These are phyloP conservation scores for Fusarium graminum DNA, from an alignment of 2,329 filamentous ascomycete genomes.

Conservation along the genomic window DNA sequence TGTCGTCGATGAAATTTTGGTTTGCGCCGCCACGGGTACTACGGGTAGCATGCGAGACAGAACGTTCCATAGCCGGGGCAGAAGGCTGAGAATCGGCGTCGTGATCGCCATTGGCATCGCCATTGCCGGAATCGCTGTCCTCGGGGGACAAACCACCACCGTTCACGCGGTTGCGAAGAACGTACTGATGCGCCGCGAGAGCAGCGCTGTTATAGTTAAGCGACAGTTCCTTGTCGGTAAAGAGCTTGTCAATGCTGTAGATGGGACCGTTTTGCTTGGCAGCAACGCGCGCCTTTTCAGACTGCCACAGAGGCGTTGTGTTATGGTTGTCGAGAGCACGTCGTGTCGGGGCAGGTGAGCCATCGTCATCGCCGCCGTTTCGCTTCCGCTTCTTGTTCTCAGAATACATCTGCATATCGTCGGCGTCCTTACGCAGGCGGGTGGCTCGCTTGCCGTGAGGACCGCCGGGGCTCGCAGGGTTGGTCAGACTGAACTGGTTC, in stretches of 20 bases:
- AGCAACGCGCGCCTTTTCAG: slow-evolving; percentile 67
- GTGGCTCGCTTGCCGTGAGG: slow-evolving; percentile 74
- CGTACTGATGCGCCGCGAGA: slow-evolving; percentile 71
- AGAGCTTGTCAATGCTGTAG: slow-evolving; percentile 77
- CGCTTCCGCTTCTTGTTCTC: slow-evolving; percentile 74
- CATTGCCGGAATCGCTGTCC: slow-evolving; percentile 66
- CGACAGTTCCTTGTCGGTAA: slow-evolving; percentile 76
- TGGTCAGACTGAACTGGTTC: slow-evolving; percentile 75
- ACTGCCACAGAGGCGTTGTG: slow-evolving; percentile 73
- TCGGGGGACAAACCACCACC: slow-evolving; percentile 64
- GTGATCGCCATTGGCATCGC: slow-evolving; percentile 64
- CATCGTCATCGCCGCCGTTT: slow-evolving; percentile 71
- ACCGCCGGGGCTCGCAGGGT: slow-evolving; percentile 73
- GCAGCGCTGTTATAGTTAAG: slow-evolving; percentile 75
- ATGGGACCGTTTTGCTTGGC: slow-evolving; percentile 70
- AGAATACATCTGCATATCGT: slow-evolving; percentile 67
- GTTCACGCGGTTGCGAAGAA: slow-evolving; percentile 68
- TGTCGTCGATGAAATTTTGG: slow-evolving; percentile 69
- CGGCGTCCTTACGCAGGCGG: slow-evolving; percentile 70
- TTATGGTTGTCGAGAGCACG: slow-evolving; percentile 68
- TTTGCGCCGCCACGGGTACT: slow-evolving; percentile 68
- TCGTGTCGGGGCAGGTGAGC: slow-evolving; percentile 70
- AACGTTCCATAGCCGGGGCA: slow-evolving; percentile 72
- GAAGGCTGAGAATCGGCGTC: slow-evolving; percentile 62
- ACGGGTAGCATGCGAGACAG: slow-evolving; percentile 73